phyloP scores from a whole-genome alignment of 306 rosid genomes.

The Trifolium pratense region DNA sequence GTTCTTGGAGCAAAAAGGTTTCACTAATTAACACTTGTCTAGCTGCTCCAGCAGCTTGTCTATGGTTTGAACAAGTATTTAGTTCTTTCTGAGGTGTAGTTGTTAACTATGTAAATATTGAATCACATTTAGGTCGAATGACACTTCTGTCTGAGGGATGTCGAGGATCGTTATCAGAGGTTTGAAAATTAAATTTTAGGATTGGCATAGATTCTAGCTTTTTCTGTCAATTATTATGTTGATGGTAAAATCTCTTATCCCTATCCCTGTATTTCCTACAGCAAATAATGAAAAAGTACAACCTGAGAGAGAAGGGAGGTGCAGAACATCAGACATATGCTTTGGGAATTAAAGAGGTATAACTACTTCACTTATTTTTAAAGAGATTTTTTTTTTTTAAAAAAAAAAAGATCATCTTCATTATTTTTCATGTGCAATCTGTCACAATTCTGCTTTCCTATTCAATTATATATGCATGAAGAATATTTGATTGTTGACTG shows the following conservation, averaged over 20 bases:
- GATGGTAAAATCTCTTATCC: conserved; percentile 30
- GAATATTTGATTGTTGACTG: conserved; percentile 10
- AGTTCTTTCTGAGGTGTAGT: conserved; percentile 28
- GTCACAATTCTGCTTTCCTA: conserved; percentile 18
- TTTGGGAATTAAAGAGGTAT: conserved; percentile 92
- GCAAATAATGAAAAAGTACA: conserved; percentile 73
- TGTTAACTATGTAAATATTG: conserved; percentile 23
- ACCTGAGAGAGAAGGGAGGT: conserved; percentile 76
- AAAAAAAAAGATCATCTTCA: neutral
- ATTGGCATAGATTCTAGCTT: conserved; percentile 35
- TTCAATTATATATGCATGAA: conserved; percentile 6
- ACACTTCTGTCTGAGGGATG: conserved; percentile 96
- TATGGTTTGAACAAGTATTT: conserved; percentile 31
- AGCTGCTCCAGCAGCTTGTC: conserved; percentile 35
- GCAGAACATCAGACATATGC: conserved; percentile 96
- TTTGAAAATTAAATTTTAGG: conserved; percentile 45
- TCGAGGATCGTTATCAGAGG: conserved; percentile 97
- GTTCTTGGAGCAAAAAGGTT: conserved; percentile 15
- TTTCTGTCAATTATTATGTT: conserved; percentile 28
- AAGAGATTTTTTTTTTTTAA: neutral
- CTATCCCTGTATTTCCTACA: conserved; percentile 40
- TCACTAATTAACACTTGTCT: conserved; percentile 20
- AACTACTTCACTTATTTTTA: conserved; percentile 12
- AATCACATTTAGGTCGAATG: conserved; percentile 61
- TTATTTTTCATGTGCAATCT: conserved; percentile 21